Evolutionary conservation across 768 basidiomycete species (phyloP), one percentile per base, ranked within the genome.

Genomic region (Cantharellus anzutake): DNA sequence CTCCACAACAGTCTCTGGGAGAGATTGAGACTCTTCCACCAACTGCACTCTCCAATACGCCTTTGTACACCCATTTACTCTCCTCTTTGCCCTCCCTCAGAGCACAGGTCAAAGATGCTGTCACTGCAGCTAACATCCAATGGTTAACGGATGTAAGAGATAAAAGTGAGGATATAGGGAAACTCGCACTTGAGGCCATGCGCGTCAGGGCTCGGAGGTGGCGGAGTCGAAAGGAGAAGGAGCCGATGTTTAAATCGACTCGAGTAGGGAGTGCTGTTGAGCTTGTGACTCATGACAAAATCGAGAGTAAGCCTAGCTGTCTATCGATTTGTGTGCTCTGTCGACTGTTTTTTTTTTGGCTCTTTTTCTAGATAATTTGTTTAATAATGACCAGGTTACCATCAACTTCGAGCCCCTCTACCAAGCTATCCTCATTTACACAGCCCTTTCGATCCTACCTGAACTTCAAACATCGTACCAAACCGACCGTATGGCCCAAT

Each of bases 401-500:
- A 86, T 99, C 53, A 90, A 97, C 70, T 98, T 99, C 74, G 86
- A 84, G 65, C 93, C 94, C 7, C 71, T 99, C 7, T 94, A 90
- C 65, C 89, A 97, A 71, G 94, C 91, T 69, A 92, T 99, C 57
- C 96, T 96, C 66, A 97, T 97, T 62, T 94, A 98, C 70, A 81
- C 85, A 60, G 81, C 91, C 3, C 75, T 99, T 29, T 89, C 93
- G 67, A 83, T 84, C n/a, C 76, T 93, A 42, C 84, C 86, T 48
- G 92, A 94, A 64, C 76, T 98, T 5, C 89, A 90, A 60, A 79
- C 78, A 58, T 93, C 84, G 40, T 99, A 97, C 66, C 94, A 98
- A 71, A 89, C 87, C n/a, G 96, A 99, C 70, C 80, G 96, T 67
- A 91, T 94, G 76, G 90, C 92, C 0, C 96, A 99, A 86, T 94